These are phyloP conservation scores for Polyporus tsugae DNA, from an alignment of 1,284 basidiomycete genomes.

Conservation along the genomic window DNA sequence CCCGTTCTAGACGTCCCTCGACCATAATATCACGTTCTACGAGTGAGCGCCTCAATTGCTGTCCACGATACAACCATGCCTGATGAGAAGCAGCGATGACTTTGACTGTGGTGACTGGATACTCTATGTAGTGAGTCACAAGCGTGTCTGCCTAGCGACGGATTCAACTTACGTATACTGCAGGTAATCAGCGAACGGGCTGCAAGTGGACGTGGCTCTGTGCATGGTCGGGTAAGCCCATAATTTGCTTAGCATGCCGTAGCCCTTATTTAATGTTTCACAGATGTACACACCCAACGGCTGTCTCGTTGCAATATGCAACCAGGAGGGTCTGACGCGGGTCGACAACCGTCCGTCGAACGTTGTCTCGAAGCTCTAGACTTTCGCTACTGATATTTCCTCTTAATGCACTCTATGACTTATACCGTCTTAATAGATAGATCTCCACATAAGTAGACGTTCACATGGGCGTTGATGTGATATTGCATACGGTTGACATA, in stretches of 20 bases:
- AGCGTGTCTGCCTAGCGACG: constrained; percentile 13
- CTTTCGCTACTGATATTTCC: not conserved
- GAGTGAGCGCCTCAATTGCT: constrained; percentile 51
- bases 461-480: constrained; percentile 10
- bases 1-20: constrained; percentile 72
- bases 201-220: constrained; percentile 78
- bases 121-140: constrained; percentile 72
- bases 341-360: constrained; percentile 46
- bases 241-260: not conserved
- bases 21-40: constrained; percentile 89
- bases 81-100: constrained; percentile 57
- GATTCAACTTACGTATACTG: constrained; percentile 6
- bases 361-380: constrained; percentile 24
- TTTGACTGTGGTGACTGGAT: constrained; percentile 86
- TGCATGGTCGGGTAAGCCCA: constrained; percentile 72
- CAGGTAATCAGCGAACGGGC: constrained; percentile 62
- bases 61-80: not conserved
- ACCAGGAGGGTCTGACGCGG: constrained; percentile 86
- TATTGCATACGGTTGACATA: constrained; percentile 20
- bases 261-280: constrained; percentile 3
- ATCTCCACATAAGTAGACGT: constrained; percentile 2
- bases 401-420: not conserved
- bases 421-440: not conserved
- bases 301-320: constrained; percentile 77
- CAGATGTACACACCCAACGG: constrained; percentile 82